Evolutionary conservation across 2,329 filamentous ascomycete genomes (phyloP).

Genomic region (Pseudogymnoascus sp.): DNA sequence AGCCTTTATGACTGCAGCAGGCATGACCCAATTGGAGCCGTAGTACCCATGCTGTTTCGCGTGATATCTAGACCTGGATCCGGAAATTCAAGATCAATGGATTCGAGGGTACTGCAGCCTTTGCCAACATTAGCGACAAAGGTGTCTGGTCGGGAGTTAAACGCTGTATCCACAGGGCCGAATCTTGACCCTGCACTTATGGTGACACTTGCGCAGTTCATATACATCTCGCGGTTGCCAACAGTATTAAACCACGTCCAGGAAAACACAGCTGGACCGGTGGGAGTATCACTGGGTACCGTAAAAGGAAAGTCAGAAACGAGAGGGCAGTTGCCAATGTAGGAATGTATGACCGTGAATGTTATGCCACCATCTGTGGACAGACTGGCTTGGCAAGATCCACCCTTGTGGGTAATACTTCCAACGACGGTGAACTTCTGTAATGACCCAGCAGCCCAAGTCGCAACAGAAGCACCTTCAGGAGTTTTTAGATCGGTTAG

Average conservation of each 20-base stretch:
- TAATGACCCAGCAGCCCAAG: slow-evolving; percentile 42
- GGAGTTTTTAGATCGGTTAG: slow-evolving; percentile 18
- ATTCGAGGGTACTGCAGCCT: slow-evolving; percentile 42
- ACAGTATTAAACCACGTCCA: slow-evolving; percentile 54
- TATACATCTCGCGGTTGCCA: slow-evolving; percentile 60
- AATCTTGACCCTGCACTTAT: slow-evolving; percentile 31
- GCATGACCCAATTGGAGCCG: background rate
- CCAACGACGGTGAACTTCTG: slow-evolving; percentile 47
- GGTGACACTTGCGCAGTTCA: slow-evolving; percentile 55
- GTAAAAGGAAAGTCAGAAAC: slow-evolving; percentile 30
- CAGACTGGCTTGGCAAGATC: slow-evolving; percentile 53
- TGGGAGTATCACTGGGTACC: slow-evolving; percentile 23
- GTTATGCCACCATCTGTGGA: slow-evolving; percentile 50
- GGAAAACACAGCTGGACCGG: slow-evolving; percentile 23
- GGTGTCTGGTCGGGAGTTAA: slow-evolving; percentile 45
- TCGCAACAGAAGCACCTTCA: slow-evolving; percentile 40
- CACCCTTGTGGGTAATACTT: slow-evolving; percentile 44
- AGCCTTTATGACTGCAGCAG: background rate
- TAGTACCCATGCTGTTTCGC: slow-evolving; percentile 9
- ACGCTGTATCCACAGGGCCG: slow-evolving; percentile 18
- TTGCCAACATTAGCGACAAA: slow-evolving; percentile 52
- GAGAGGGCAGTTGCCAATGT: slow-evolving; percentile 50
- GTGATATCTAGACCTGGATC: slow-evolving; percentile 40
- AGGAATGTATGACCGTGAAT: slow-evolving; percentile 55
- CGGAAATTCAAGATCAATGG: slow-evolving; percentile 47